Evolutionary conservation across 1,139 yeast genomes (phyloP), one percentile per base, ranked within the genome.

Genomic region (Saccharomyces pastorianus): DNA sequence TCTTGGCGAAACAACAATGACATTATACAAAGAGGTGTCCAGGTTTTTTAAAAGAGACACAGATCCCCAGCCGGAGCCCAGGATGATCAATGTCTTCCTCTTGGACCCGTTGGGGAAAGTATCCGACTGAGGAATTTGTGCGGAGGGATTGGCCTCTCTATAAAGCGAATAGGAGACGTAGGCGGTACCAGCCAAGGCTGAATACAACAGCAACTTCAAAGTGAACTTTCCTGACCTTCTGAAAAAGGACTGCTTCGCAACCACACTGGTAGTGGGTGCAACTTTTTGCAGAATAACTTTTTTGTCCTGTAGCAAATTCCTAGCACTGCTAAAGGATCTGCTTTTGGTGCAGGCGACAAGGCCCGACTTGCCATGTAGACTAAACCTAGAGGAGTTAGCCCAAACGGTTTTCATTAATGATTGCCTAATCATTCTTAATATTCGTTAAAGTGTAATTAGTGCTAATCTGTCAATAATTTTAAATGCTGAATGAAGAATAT

Each of bases 21-120:
- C 96, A 69, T 91, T 88, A 75, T 90, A 91, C 69, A 85, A 76
- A 49, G 91, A 76, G 51, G 96, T 85, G 71, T 91, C 96, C 71
- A 91, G 77, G 69, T 85, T 82, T 75, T 89, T 90, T 72, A 91
- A 78, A 61, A 90, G 74, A 2, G 93, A 82, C 52, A 87, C 83
- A 14, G 96, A 82, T 55, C 96, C 97, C 97, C 97, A 91, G 55
- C 97, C 97, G 48, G 96, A 82, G 56, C 98, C 97, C 64, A 91
- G 79, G 60, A 91, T 83, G 54, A 91, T 95, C 67, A 91, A 75
- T 48, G 91, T 89, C 76, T 91, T 91, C 78, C 88, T 88, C 69
- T 85, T 82, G 56, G 88, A 81, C 44, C 93, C 93, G 63, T 77
- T 79, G 52, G 79, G 77, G 62, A 83, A 81, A 42, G 76, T 71